Evolutionary conservation across 106 monocot genomes (phyloP).

Genomic region (Acorus gramineus): DNA sequence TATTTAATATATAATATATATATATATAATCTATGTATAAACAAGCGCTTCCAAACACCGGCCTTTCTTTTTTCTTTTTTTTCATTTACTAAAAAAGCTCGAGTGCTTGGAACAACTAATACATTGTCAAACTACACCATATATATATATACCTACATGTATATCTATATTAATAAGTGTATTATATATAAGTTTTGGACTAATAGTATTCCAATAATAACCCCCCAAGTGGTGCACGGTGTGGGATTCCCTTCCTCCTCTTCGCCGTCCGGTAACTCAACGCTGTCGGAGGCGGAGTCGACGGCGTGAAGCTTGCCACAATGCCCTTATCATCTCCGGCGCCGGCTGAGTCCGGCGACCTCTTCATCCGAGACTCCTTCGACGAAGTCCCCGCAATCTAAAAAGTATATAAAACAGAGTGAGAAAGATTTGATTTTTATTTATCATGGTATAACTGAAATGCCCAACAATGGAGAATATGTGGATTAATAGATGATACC

Average conservation of each 20-base stretch:
- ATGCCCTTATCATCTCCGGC: conserved; percentile 32
- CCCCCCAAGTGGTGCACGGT: conserved; percentile 61
- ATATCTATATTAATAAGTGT: not conserved
- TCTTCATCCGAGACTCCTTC: conserved; percentile 9
- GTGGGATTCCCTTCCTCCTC: conserved; percentile 79
- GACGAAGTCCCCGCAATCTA: conserved; percentile 53
- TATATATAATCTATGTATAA: not conserved
- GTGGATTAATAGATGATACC: conserved; percentile 4
- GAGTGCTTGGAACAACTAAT: too few relatives aligned
- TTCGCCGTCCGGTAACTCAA: conserved; percentile 26
- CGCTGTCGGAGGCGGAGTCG: conserved; percentile 46
- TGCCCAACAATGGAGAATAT: too few relatives aligned
- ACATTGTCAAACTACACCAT: too few relatives aligned
- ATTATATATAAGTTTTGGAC: not conserved
- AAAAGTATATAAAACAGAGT: too few relatives aligned
- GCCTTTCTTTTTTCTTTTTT: too few relatives aligned
- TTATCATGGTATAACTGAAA: too few relatives aligned
- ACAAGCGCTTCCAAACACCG: too few relatives aligned
- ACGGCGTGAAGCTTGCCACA: conserved; percentile 44
- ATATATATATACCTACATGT: not conserved
- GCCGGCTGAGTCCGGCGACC: not conserved
- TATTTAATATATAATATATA: conserved; percentile 4
- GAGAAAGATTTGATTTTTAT: too few relatives aligned
- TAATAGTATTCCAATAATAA: conserved; percentile 26
- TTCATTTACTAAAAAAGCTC: too few relatives aligned